Evolutionary conservation across 1,284 basidiomycete genomes (phyloP).

Genomic region (Peniophora sp.): DNA sequence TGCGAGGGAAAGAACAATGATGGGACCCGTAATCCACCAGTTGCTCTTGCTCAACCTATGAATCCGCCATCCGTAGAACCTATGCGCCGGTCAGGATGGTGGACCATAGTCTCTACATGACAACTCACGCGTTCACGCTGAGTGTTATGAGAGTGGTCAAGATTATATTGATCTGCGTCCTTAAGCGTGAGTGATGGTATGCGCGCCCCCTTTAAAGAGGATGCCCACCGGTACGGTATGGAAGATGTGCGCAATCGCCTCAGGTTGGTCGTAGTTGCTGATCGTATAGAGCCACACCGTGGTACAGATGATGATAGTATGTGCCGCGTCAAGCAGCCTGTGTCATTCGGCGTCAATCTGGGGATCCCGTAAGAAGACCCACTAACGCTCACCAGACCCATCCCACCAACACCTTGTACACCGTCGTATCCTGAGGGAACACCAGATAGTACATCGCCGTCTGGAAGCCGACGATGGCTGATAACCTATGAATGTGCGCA

Average conservation of each 20-base stretch:
- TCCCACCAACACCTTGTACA: background rate
- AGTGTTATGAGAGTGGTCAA: background rate
- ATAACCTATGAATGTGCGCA: background rate
- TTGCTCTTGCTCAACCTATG: conserved; percentile 18
- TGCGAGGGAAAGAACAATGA: conserved; percentile 6
- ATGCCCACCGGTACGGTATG: background rate
- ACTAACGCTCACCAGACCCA: no score
- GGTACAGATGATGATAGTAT: background rate
- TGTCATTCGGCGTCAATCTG: no score
- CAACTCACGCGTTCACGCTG: background rate
- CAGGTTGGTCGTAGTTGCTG: background rate
- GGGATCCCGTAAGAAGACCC: no score
- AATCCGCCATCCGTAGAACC: conserved; percentile 16
- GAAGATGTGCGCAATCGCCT: background rate
- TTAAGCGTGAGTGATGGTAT: no score
- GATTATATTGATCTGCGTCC: background rate
- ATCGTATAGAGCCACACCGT: background rate
- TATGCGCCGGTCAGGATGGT: background rate
- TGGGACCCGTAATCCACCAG: conserved; percentile 13
- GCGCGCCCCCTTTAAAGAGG: no score
- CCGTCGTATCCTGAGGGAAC: background rate
- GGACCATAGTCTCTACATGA: background rate
- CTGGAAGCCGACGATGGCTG: background rate
- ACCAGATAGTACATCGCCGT: background rate
- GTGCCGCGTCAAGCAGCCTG: background rate